Evolutionary conservation across 2,329 filamentous ascomycete species (phyloP), one percentile per base, ranked within the genome.

Genomic region (Penicillium brasilianum): DNA sequence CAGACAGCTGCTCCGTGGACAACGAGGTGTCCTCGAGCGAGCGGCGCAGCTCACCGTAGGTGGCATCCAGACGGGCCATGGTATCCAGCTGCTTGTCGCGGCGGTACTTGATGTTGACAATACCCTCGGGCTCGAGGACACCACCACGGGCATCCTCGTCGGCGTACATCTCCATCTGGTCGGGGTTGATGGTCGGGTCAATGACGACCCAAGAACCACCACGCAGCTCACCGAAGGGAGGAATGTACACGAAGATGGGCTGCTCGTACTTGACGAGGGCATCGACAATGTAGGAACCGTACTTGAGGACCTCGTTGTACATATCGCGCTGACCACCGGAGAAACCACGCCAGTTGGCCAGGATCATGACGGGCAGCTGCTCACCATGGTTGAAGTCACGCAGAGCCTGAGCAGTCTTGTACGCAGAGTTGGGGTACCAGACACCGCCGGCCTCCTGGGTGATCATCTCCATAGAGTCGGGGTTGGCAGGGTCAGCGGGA

Each of bases 271-370:
- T 96, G 84, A 97, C 93, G 51, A 99, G 89, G 58, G 94, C 94
- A 74, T 99, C 95, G 70, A 99, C 95, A 75, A 99, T 99, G 86
- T 95, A 98, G 18, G 94, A 97, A 76, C 95, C 95, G 75, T 99
- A 99, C 85, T 99, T 99, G 80, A 99, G 88, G 16, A 99, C 95
- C 82, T 99, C 95, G 83, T 98, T 97, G 88, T 96, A 99, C 95
- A 99, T 99, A 81, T 99, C 95, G 71, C 94, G 92, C 82, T 99
- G 95, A 67, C 95, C 95, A 84, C 95, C 95, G 69, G 95, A 99
- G 92, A 99, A 99, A 84, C 95, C 95, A 88, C 95, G 90, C 95
- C 95, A 99, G 86, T 99, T 99, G 81, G 95, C 95, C 66, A 99
- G 88, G 76, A 99, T 99, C 93, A 99, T 98, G 68, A 99, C 84